A percentile compares a stretch with the other conserved stretches of the same genome.
phyloP scores from a whole-genome alignment of 2,329 filamentous ascomycete species.

The Aplosporella prunicola region DNA sequence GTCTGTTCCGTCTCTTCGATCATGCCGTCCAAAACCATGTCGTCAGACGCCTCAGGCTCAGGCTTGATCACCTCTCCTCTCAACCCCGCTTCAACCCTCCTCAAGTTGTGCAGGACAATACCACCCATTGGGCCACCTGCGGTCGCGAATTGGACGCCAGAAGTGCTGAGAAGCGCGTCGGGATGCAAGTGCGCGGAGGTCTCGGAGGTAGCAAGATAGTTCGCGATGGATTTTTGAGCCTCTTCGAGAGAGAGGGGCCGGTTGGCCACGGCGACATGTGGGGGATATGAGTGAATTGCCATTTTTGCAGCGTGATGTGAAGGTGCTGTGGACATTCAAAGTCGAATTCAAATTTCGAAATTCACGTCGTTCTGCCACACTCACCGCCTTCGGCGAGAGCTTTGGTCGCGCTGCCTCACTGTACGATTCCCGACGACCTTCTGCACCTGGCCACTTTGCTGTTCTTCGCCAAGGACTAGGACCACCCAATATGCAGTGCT shows the following conservation, averaged over 20 bases:
- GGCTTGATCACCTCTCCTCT: constrained; percentile 41
- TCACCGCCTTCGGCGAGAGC: too few species aligned
- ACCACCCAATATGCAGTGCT: constrained; percentile 24
- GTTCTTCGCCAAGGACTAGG: too few species aligned
- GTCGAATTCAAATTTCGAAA: too few species aligned
- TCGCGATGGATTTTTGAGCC: constrained; percentile 29
- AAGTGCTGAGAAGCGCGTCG: constrained; percentile 35
- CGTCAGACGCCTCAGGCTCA: constrained; percentile 21
- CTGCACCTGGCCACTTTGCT: too few species aligned
- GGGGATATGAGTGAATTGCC: constrained; percentile 26
- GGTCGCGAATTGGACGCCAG: constrained; percentile 34
- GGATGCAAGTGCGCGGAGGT: constrained; percentile 39
- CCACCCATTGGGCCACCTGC: constrained; percentile 36
- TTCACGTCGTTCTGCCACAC: too few species aligned
- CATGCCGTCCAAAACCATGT: constrained; percentile 12
- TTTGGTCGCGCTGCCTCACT: too few species aligned
- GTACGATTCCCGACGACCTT: too few species aligned
- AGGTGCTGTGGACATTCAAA: too few species aligned
- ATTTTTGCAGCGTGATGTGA: constrained; percentile 20
- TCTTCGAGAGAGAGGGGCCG: constrained; percentile 22
- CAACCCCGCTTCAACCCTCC: constrained; percentile 44
- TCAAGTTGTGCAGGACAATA: constrained; percentile 44
- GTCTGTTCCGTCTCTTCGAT: constrained; percentile 11
- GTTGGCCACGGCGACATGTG: constrained; percentile 22
- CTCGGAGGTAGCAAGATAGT: constrained; percentile 33